Evolutionary conservation across 257 asterid species (phyloP), one percentile per base, ranked within the genome.

Genomic region (Rehmannia glutinosa): DNA sequence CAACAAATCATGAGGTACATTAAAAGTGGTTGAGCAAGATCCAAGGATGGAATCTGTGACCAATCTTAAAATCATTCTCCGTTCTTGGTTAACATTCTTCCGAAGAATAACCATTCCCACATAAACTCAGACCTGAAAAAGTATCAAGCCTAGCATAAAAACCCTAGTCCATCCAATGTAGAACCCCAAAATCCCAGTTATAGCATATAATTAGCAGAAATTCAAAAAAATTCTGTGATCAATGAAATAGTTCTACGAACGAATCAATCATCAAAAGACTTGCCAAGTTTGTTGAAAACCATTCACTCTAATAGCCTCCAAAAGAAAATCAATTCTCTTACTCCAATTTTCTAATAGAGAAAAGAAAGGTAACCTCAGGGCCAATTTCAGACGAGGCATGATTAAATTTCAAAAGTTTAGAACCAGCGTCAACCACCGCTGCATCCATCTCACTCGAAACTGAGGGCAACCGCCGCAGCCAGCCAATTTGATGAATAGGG

Each of bases 351-450:
- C 51, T 32, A 45, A 25, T 39, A 20, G 16, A 38, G 30, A 21
- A 23, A 39, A 49, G 17, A 56, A n/a, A 19, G 36, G 42, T 62
- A 56, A 77, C 80, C 83, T 54, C 52, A 42, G 83, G 81, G 51
- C 47, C 57, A 67, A 30, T 7, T 15, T 74, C 57, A 15, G 71
- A 65, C 47, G 46, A 28, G 50, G 83, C 77, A 20, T 71, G 66
- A 58, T 64, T 64, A 60, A 25, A 77, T 39, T 68, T 81, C 13
- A 71, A 4, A 68, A 74, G 43, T 59, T 53, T 60, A 57, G 86
- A 66, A 68, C 83, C 77, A 60, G 65, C 73, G 15, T 75, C 81
- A 47, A 81, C 74, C 33, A 81, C 83, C 32, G 70, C 73, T 4
- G 86, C 75, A 50, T 77, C 85, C 82, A 73, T 55, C 59, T 24